These are phyloP conservation scores for Phytophthora pinifolia DNA, from an alignment of 352 stramenopile species.

Conservation along the genomic window DNA sequence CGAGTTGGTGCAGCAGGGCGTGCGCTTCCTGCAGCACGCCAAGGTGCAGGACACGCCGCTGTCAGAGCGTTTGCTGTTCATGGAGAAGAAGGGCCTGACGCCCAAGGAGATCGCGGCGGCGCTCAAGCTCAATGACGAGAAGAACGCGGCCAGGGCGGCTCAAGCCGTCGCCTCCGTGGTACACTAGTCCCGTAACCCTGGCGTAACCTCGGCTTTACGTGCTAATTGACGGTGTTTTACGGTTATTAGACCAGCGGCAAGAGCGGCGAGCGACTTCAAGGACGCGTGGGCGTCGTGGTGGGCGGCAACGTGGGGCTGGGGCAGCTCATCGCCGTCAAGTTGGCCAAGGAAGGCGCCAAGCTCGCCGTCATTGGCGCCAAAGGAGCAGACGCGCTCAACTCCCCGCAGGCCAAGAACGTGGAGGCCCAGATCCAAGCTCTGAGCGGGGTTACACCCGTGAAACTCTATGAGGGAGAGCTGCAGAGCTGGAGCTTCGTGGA, in stretches of 20 bases:
- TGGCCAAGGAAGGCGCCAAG: constrained; percentile 66
- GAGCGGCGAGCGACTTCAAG: constrained; percentile 53
- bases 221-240: constrained; percentile 13
- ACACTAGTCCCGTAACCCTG: not conserved
- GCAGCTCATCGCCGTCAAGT: constrained; percentile 56
- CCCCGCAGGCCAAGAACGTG: constrained; percentile 33
- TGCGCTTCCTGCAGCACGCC: constrained; percentile 78
- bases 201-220: not conserved
- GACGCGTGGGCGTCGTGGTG: constrained; percentile 59
- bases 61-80: constrained; percentile 65
- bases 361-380: constrained; percentile 51
- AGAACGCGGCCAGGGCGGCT: constrained; percentile 45
- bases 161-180: constrained; percentile 68
- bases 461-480: constrained; percentile 50
- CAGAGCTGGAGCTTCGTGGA: constrained; percentile 57
- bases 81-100: constrained; percentile 79
- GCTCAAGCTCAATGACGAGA: constrained; percentile 70
- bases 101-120: constrained; percentile 63
- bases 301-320: constrained; percentile 62
- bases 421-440: constrained; percentile 42
- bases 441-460: constrained; percentile 18
- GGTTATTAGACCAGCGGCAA: constrained; percentile 48
- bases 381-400: constrained; percentile 11
- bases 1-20: constrained; percentile 66
- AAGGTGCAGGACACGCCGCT: constrained; percentile 78